Evolutionary conservation across 768 basidiomycete genomes (phyloP), one percentile per base, ranked within the genome.

Genomic region (Leucosporidium creatinivorum): DNA sequence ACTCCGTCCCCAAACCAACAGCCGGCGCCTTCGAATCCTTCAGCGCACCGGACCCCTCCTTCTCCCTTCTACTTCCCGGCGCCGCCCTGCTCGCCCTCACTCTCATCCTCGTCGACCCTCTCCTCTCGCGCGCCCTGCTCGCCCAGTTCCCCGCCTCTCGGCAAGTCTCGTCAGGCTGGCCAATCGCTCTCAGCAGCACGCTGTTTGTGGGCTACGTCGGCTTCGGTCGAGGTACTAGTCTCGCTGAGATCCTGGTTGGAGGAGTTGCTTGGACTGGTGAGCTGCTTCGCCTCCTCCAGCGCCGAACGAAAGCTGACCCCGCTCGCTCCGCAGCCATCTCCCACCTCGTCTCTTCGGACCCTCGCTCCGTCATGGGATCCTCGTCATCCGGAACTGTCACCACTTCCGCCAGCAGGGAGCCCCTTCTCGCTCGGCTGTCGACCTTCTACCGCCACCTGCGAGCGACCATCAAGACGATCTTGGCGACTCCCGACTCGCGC

Each of bases 401-500:
- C 28, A 66, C 73, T 15, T 63, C 70, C 21, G 7, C 69, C n/a
- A 17, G 63, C 31, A 55, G 39, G 13, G 17, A 50, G 31, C 47
- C 68, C 0, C 25, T 72, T 49, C 55, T 65, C 62, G 21, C 65
- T 18, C 59, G 66, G 31, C 50, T 70, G 13, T 61, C 70, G 31
- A 65, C 58, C 52, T 78, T 73, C 31, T 80, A 63, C 74, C 77
- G 64, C 51, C 76, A 67, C 47, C 52, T 70, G 70, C 77, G 79
- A 52, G 75, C 79, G 18, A 92, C 96, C 77, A 80, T 97, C 61
- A 93, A 94, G 76, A 87, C 89, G 17, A 90, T 99, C 64, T 82
- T 98, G 48, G 86, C 88, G 25, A 94, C 94, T 73, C 85, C 87
- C 4, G 93, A 98, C 77, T 93, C 91, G 25, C 84, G 92, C 73